These are phyloP conservation scores for Amphibolis antarctica DNA, from an alignment of 106 monocot species.

Conservation along the genomic window DNA sequence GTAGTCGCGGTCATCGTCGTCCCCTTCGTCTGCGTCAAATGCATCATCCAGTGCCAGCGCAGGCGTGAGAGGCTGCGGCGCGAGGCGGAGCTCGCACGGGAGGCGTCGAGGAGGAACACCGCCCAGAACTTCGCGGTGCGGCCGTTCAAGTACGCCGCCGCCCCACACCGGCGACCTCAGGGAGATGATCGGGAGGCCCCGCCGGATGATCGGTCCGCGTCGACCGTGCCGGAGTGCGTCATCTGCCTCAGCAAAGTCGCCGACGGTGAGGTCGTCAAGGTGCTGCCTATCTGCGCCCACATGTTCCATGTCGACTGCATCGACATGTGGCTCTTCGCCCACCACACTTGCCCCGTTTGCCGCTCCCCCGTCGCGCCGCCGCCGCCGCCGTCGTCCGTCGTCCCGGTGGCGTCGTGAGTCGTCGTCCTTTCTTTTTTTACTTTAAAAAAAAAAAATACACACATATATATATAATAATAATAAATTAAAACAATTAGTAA, in stretches of 20 bases:
- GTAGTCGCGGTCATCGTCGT: conserved; percentile 66
- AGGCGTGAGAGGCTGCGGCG: conserved; percentile 6
- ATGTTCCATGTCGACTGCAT: conserved; percentile 71
- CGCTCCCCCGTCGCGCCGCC: conserved; percentile 12
- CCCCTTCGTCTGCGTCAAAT: conserved; percentile 44
- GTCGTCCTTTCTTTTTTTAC: too few relatives aligned
- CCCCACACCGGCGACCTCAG: too few relatives aligned
- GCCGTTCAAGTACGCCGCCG: too few relatives aligned
- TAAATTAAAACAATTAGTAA: too few relatives aligned
- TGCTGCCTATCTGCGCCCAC: conserved; percentile 72
- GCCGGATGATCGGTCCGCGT: conserved; percentile 35
- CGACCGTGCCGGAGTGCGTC: conserved; percentile 65
- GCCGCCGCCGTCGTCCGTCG: too few relatives aligned
- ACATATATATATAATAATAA: too few relatives aligned
- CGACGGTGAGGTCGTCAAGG: conserved; percentile 48
- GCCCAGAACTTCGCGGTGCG: too few relatives aligned
- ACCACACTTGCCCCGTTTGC: conserved; percentile 72
- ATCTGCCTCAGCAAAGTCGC: conserved; percentile 57
- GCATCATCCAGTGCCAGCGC: conserved; percentile 34
- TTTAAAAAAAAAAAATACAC: too few relatives aligned
- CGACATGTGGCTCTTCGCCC: conserved; percentile 64
- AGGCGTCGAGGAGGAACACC: too few relatives aligned
- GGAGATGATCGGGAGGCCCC: conserved; percentile 14
- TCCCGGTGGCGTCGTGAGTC: too few relatives aligned
- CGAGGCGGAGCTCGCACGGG: not conserved